phyloP scores from a whole-genome alignment of 2,329 filamentous ascomycete genomes.

The Ceratocystis cacaofunesta region DNA sequence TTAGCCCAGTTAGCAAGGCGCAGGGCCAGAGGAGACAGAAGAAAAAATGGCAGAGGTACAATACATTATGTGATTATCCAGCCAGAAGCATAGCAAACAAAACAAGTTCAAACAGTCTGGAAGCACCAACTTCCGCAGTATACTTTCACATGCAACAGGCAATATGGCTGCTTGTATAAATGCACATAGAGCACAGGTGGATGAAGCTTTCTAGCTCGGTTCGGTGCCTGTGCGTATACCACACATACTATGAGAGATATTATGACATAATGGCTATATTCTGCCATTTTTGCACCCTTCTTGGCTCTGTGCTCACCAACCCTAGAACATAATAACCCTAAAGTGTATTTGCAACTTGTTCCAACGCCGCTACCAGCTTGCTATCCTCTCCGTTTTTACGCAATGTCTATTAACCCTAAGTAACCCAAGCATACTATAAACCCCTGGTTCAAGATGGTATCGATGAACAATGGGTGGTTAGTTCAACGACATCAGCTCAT shows the following conservation, averaged over 20 bases:
- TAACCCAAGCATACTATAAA: background rate
- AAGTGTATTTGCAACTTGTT: background rate
- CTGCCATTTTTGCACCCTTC: background rate
- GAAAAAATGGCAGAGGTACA: background rate
- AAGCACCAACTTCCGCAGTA: background rate
- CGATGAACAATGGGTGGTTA: background rate
- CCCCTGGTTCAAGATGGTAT: background rate
- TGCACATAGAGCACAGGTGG: background rate
- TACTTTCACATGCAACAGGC: background rate
- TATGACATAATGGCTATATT: constrained; percentile 1
- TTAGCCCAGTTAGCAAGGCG: background rate
- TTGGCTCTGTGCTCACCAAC: background rate
- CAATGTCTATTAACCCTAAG: no score
- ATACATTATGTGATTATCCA: background rate
- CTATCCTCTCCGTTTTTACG: no score
- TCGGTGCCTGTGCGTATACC: background rate
- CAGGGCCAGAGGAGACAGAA: background rate
- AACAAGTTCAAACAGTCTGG: background rate
- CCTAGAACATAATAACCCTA: background rate
- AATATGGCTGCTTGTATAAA: background rate
- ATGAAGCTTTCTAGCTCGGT: background rate
- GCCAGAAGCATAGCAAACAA: background rate
- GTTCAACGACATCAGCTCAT: background rate
- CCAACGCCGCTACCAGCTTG: no score
- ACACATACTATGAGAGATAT: background rate